A percentile compares a stretch with the other conserved stretches of the same genome.
phyloP scores from a whole-genome alignment of 1,139 yeast genomes.

The Wickerhamomyces sp. region DNA sequence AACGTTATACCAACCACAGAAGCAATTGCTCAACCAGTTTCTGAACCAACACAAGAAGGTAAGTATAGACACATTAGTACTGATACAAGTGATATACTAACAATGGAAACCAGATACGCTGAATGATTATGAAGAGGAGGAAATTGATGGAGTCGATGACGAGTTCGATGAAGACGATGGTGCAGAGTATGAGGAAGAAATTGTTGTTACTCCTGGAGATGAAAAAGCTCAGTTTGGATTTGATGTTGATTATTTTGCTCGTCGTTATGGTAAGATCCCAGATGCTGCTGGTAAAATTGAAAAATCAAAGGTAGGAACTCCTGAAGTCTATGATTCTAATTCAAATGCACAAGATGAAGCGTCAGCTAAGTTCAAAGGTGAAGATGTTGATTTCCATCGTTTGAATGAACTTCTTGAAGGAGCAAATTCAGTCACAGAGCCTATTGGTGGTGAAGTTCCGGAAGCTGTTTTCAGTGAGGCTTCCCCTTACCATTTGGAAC shows the following conservation, averaged over 20 bases:
- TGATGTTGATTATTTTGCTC: conserved; percentile 7
- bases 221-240: conserved; percentile 5
- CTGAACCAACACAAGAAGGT: neutral
- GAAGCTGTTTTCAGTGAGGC: neutral
- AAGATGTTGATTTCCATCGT: neutral
- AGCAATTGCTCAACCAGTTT: too few relatives aligned
- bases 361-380: neutral
- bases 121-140: neutral
- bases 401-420: neutral
- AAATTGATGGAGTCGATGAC: neutral
- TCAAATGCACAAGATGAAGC: neutral
- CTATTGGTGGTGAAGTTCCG: too few relatives aligned
- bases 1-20: too few relatives aligned
- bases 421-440: neutral
- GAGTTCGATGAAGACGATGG: conserved; percentile 1
- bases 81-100: neutral
- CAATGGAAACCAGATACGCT: neutral
- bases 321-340: neutral
- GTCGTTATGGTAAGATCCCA: neutral
- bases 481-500: conserved; percentile 5
- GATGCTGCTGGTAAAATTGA: neutral
- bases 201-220: neutral
- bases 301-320: neutral
- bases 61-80: neutral
- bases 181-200: neutral